A percentile compares a stretch with the other conserved stretches of the same genome.
phyloP scores from a whole-genome alignment of 1,139 yeast genomes.

The Cylindricascospora bacillispora region DNA sequence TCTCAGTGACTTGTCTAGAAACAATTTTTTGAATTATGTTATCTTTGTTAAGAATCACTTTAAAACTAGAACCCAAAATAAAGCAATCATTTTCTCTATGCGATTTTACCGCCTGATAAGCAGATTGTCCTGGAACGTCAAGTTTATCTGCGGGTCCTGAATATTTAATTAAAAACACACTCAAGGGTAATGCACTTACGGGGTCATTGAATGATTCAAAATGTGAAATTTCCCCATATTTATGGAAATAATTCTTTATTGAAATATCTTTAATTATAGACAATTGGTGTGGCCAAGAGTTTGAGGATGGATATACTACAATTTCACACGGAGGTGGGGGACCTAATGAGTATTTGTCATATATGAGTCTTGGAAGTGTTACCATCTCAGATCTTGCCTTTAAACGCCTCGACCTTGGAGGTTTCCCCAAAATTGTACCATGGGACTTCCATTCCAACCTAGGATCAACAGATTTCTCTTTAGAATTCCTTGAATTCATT shows the following conservation, averaged over 20 bases:
- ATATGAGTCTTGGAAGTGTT: constrained; percentile 41
- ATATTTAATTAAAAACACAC: constrained; percentile 54
- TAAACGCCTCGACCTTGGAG: constrained; percentile 9
- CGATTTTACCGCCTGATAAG: constrained; percentile 28
- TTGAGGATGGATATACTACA: constrained; percentile 51
- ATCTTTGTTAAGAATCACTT: constrained; percentile 15
- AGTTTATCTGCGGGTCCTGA: constrained; percentile 36
- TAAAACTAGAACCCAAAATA: constrained; percentile 26
- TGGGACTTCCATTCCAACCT: constrained; percentile 7
- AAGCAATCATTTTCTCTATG: constrained; percentile 25
- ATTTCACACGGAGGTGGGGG: constrained; percentile 63
- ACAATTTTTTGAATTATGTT: constrained; percentile 9
- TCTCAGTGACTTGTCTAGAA: neutral
- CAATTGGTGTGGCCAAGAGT: constrained; percentile 26
- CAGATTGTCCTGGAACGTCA: constrained; percentile 34
- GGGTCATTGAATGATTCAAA: constrained; percentile 59
- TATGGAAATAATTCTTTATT: constrained; percentile 40
- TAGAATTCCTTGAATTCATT: constrained; percentile 13
- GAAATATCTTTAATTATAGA: constrained; percentile 14
- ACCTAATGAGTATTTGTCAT: constrained; percentile 64
- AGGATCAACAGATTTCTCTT: constrained; percentile 28
- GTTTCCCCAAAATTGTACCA: constrained; percentile 2
- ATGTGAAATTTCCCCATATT: constrained; percentile 49
- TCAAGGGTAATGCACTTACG: constrained; percentile 66
- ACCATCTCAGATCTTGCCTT: constrained; percentile 28